Conservation (phyloP, 192 early-diverging fungal species). For the Funneliformis mosseae region DNA sequence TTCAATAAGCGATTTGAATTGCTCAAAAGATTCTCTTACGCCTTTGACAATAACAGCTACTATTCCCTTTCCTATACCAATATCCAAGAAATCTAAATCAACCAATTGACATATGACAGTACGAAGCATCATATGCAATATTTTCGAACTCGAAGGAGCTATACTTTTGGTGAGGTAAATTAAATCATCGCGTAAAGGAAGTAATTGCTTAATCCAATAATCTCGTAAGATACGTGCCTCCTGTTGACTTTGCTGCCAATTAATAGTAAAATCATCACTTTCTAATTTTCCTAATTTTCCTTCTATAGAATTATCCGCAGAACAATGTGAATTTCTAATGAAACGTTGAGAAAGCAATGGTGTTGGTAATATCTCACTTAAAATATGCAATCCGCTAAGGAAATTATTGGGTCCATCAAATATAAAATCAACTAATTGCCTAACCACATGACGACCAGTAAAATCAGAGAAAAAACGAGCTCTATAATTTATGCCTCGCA, state of each 20-base stretch:
- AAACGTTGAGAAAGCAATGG: not conserved
- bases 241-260: not conserved
- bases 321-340: not conserved
- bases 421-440: slow-evolving; percentile 30
- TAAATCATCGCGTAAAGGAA: slow-evolving; percentile 31
- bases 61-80: slow-evolving; percentile 16
- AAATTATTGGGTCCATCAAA: slow-evolving; percentile 35
- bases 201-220: slow-evolving; percentile 34
- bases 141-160: slow-evolving; percentile 30
- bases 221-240: slow-evolving; percentile 2
- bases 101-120: slow-evolving; percentile 26
- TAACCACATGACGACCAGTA: slow-evolving; percentile 28
- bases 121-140: slow-evolving; percentile 28
- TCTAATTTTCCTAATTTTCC: not conserved
- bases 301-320: not conserved
- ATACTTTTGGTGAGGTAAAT: slow-evolving; percentile 18
- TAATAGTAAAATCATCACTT: not conserved
- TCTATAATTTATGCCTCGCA: not conserved
- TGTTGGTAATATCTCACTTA: slow-evolving; percentile 31
- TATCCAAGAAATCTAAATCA: slow-evolving; percentile 22
- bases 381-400: slow-evolving; percentile 30
- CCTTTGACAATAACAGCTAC: slow-evolving; percentile 14
- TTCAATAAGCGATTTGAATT: not conserved
- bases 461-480: slow-evolving; percentile 29
- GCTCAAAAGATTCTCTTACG: slow-evolving; percentile 1